Evolutionary conservation across 257 asterid genomes (phyloP), one percentile per base, ranked within the genome.

Genomic region (Solanum okadae): DNA sequence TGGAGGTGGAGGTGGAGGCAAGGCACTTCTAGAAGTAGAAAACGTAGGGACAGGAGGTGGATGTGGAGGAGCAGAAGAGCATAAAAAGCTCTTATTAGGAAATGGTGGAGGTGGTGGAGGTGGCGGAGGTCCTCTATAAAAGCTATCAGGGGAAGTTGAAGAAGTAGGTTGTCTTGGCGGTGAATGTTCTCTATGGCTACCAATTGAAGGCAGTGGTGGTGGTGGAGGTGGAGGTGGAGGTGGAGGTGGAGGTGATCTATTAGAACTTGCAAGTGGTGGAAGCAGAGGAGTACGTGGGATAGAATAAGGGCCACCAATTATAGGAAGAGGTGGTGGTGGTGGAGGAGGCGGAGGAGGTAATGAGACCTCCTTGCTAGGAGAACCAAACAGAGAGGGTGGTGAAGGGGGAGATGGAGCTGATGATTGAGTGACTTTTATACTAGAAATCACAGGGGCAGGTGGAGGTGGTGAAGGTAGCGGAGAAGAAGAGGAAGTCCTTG

Each of bases 401-500:
- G 85, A 63, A 25, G 70, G 87, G 20, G 91, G 88, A 25, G 89
- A 86, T 6, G 85, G 90, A 49, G 88, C 76, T 79, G 87, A 40
- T 77, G 83, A 83, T 83, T 79, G 87, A 59, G 88, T 71, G 59
- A 85, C 90, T 40, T 87, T 70, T 76, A 87, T 86, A 89, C 73
- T 88, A 86, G 93, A 89, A 85, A 85, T 73, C 88, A 68, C 63
- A 73, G 91, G 72, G 56, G 88, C 71, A 61, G 85, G 90, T 84
- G 88, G 40, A 77, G 89, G 89, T 86, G 82, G 44, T 68, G 90
- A 61, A 85, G 88, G 87, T 89, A 85, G 87, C 65, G 78, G 59
- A 76, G 88, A 81, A 83, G 93, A 89, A 85, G 91, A 72, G 88
- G 90, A 91, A 90, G 86, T 75, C 61, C 90, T 87, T 10, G 85